These are phyloP conservation scores for Pilaira anomala DNA, from an alignment of 192 early-diverging fungal genomes.

Conservation along the genomic window DNA sequence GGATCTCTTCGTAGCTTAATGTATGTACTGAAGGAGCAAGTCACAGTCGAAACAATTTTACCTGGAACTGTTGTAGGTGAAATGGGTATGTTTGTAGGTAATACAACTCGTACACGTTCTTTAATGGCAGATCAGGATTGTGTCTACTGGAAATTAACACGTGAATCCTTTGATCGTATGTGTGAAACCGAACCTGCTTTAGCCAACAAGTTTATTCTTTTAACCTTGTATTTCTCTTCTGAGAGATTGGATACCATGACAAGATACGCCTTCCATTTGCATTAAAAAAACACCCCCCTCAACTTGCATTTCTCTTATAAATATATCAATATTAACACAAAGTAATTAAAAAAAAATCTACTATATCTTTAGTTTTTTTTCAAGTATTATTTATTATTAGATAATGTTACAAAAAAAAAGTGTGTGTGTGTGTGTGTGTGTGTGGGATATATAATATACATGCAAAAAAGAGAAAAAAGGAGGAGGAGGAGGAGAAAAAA, in stretches of 20 bases:
- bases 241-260: conserved; percentile 49
- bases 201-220: conserved; percentile 72
- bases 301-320: background rate
- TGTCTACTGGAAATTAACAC: conserved; percentile 74
- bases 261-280: conserved; percentile 39
- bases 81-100: conserved; percentile 70
- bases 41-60: conserved; percentile 75
- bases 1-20: conserved; percentile 57
- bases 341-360: too few species aligned
- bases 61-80: conserved; percentile 92
- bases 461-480: too few species aligned
- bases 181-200: conserved; percentile 62
- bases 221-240: conserved; percentile 72
- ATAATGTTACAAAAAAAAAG: too few species aligned
- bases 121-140: conserved; percentile 63
- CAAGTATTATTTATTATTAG: too few species aligned
- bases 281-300: conserved; percentile 8
- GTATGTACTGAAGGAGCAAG: background rate
- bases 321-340: too few species aligned
- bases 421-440: too few species aligned
- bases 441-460: too few species aligned
- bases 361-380: too few species aligned
- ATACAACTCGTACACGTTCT: conserved; percentile 37
- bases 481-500: background rate
- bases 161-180: conserved; percentile 62